A percentile compares a stretch with the other conserved stretches of the same genome.
Evolutionary conservation across 495 filamentous ascomycete species (phyloP).

Genomic region (Daldinia caldariorum): DNA sequence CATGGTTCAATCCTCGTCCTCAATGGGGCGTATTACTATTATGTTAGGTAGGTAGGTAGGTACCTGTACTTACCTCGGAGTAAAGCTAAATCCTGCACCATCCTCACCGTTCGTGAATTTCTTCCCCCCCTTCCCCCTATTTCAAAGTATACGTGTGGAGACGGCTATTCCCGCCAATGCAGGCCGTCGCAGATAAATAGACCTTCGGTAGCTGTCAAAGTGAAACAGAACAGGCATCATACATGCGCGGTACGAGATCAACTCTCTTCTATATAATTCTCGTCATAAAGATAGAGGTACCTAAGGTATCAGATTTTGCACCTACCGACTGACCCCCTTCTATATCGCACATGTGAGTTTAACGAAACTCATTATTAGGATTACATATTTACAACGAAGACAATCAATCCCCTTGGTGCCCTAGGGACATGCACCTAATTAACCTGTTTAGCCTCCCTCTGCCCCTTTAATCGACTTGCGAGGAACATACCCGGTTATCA

Average conservation of each 20-base stretch:
- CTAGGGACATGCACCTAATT: conserved; percentile 23
- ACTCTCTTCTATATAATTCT: neutral
- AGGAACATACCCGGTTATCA: conserved; percentile 8
- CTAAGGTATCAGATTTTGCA: neutral
- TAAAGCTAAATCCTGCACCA: neutral
- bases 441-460: conserved; percentile 4
- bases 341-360: conserved; percentile 7
- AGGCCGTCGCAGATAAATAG: conserved; percentile 7
- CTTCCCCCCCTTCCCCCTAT: neutral
- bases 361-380: conserved; percentile 30
- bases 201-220: neutral
- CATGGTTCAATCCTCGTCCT: too few relatives aligned
- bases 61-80: too few relatives aligned
- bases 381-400: conserved; percentile 39
- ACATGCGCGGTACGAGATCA: neutral
- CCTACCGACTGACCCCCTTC: neutral
- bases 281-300: neutral
- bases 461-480: conserved; percentile 13
- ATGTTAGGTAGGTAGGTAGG: too few relatives aligned
- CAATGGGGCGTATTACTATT: too few relatives aligned
- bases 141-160: neutral
- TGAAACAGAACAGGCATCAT: conserved; percentile 10
- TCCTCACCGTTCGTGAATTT: too few relatives aligned
- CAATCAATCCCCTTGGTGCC: conserved; percentile 11
- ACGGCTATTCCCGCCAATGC: neutral